Conservation (phyloP, 768 basidiomycete genomes). For the Boletellus ananiceps region DNA sequence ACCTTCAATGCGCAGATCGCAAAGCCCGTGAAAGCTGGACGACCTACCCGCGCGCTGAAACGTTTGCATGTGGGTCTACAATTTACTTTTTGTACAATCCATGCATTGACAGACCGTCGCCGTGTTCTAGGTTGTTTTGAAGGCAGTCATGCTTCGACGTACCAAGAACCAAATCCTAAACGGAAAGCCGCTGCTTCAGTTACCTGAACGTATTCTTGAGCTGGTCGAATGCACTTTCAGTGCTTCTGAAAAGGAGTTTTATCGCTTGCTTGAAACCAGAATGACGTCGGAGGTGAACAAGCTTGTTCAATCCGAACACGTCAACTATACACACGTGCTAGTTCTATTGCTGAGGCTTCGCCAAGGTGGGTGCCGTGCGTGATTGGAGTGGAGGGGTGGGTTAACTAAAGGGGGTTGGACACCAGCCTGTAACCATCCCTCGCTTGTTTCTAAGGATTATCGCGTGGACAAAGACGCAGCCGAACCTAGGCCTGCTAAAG, state of each 20-base stretch:
- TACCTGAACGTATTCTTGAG: slow-evolving; percentile 71
- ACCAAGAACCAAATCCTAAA: slow-evolving; percentile 69
- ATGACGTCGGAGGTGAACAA: slow-evolving; percentile 66
- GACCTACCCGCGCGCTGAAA: slow-evolving; percentile 68
- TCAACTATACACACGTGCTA: slow-evolving; percentile 67
- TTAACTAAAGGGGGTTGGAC: neutral
- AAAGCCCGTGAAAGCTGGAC: slow-evolving; percentile 70
- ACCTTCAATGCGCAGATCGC: slow-evolving; percentile 77
- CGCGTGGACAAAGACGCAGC: slow-evolving; percentile 71
- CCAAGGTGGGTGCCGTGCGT: slow-evolving; percentile 58
- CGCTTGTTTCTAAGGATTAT: slow-evolving; percentile 74
- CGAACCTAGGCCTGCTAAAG: slow-evolving; percentile 54
- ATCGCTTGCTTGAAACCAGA: slow-evolving; percentile 62
- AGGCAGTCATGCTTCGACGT: slow-evolving; percentile 85
- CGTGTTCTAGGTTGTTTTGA: slow-evolving; percentile 64
- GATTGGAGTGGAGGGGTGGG: neutral
- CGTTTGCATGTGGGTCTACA: slow-evolving; percentile 59
- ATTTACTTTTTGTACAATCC: neutral
- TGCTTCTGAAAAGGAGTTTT: slow-evolving; percentile 72
- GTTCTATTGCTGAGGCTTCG: slow-evolving; percentile 75
- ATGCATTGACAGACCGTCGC: neutral
- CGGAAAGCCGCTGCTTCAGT: slow-evolving; percentile 76
- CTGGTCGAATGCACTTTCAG: slow-evolving; percentile 78
- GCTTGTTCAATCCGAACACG: slow-evolving; percentile 49
- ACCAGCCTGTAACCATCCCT: slow-evolving; percentile 86